Conservation (phyloP, 495 filamentous ascomycete species). For the Neurospora sp. region DNA sequence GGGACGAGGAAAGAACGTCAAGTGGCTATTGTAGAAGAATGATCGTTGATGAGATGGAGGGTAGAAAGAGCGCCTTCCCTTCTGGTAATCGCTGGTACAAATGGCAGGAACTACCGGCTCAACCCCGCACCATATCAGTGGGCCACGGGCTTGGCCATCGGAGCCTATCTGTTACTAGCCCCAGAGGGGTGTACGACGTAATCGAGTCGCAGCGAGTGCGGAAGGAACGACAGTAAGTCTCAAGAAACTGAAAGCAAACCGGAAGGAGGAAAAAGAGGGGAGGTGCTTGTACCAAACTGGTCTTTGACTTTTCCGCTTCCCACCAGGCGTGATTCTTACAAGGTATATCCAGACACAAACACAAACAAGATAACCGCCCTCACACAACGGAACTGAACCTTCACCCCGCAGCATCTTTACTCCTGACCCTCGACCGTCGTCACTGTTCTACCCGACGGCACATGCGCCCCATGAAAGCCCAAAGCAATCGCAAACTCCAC, state of each 20-base stretch:
- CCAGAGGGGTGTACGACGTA: background rate
- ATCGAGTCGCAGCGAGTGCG: background rate
- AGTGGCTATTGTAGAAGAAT: background rate
- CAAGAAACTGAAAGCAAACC: background rate
- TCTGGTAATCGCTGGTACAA: background rate
- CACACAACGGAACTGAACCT: background rate
- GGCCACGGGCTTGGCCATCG: background rate
- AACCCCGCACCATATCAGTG: background rate
- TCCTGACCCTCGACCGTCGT: background rate
- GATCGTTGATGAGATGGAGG: background rate
- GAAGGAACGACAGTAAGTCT: background rate
- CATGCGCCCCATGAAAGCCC: slow-evolving; percentile 63
- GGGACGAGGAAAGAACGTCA: background rate
- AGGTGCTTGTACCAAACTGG: background rate
- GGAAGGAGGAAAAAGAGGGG: background rate
- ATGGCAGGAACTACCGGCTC: background rate
- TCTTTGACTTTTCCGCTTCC: background rate
- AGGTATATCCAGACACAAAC: background rate
- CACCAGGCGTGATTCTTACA: background rate
- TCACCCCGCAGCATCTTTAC: background rate
- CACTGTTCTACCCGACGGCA: background rate
- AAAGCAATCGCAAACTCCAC: slow-evolving; percentile 51
- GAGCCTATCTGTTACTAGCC: background rate
- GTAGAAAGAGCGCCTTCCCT: background rate
- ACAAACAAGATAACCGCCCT: background rate